Base-by-base conservation (phyloP, 2,329 filamentous ascomycete genomes). In the Monosporascus sp. region DNA sequence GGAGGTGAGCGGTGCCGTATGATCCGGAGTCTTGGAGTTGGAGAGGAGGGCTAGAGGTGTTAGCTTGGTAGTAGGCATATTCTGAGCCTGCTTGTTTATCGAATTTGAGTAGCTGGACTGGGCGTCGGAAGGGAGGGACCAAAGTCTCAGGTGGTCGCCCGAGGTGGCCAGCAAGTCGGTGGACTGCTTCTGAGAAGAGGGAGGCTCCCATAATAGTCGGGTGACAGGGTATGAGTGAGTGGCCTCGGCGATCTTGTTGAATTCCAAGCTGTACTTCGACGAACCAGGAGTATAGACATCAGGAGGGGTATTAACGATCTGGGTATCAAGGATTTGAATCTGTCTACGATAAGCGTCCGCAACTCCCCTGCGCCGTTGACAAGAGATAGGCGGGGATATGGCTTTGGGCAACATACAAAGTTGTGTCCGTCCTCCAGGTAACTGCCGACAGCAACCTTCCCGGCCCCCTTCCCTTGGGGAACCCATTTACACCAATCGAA, bases 401-500 rank as follows among this genome's bases (percentile, higher is more conserved):
- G 31, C 46, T 48, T 44, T 24, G 8, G 24, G 54, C 20, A 47
- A 71, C 82, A 64, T 77, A 96, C 91, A 77, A 95, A 99, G 70
- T 99, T 99, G 74, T 99, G 94, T 6, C 92, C 93, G 72, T 99
- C 94, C 73, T 99, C 94, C 50, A 97, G 76, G 69, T 97, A 97
- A 75, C 94, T 99, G 55, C 93, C 94, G 40, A 99, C 80, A 14
- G 94, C 94, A 63, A 99, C 82, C 72, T 97, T 97, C 40, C 94
- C 94, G 3, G 90, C 91, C 57, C 89, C 86, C 60, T 86, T 86
- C 64, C 73, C 85, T 65, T 91, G 84, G 2, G 93, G 86, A 17
- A 89, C 85, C 93, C 94, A 99, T 73, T 99, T 99, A 77, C 94
- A 99, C 94, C 94, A 99, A 74, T 99, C 94, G 65, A 96, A 93